Percentiles rank a stretch among this genome's conserved stretches.
Evolutionary conservation across 257 asterid species (phyloP).

Genomic region (Petunia axillaris): DNA sequence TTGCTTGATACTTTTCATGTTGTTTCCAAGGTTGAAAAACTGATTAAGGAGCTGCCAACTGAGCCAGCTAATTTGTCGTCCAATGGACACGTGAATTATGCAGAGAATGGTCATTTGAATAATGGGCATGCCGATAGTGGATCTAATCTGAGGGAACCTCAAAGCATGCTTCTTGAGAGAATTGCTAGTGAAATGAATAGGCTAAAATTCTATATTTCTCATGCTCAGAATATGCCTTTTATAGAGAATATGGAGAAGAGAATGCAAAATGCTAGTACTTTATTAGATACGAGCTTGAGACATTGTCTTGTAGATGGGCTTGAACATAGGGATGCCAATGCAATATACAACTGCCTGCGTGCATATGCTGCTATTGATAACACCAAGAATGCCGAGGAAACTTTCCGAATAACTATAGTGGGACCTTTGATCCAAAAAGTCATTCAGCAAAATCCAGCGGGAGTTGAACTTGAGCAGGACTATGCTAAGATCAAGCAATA

Average conservation of each 20-base stretch:
- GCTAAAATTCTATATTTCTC: constrained; percentile 82
- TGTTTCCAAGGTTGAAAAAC: constrained; percentile 91
- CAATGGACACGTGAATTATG: constrained; percentile 44
- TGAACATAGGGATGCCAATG: constrained; percentile 86
- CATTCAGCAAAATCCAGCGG: constrained; percentile 51
- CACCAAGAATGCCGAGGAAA: constrained; percentile 85
- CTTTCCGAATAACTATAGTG: constrained; percentile 71
- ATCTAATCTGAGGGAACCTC: constrained; percentile 82
- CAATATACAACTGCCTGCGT: constrained; percentile 89
- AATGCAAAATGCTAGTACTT: constrained; percentile 75
- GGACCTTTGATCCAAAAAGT: constrained; percentile 68
- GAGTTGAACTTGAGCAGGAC: constrained; percentile 75
- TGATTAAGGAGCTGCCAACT: constrained; percentile 88
- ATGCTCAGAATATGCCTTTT: constrained; percentile 91
- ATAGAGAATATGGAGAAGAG: constrained; percentile 96
- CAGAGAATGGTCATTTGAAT: constrained; percentile 56
- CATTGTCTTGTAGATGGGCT: constrained; percentile 90
- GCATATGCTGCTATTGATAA: constrained; percentile 97
- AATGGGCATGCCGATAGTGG: constrained; percentile 70
- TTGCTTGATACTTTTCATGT: constrained; percentile 94
- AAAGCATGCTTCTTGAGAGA: constrained; percentile 95
- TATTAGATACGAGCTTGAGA: constrained; percentile 82
- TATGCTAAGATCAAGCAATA: constrained; percentile 65
- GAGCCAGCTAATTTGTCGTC: constrained; percentile 81
- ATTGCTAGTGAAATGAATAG: constrained; percentile 98